These are phyloP conservation scores for Botryosphaeria agaves DNA, from an alignment of 2,329 filamentous ascomycete species.

Conservation along the genomic window DNA sequence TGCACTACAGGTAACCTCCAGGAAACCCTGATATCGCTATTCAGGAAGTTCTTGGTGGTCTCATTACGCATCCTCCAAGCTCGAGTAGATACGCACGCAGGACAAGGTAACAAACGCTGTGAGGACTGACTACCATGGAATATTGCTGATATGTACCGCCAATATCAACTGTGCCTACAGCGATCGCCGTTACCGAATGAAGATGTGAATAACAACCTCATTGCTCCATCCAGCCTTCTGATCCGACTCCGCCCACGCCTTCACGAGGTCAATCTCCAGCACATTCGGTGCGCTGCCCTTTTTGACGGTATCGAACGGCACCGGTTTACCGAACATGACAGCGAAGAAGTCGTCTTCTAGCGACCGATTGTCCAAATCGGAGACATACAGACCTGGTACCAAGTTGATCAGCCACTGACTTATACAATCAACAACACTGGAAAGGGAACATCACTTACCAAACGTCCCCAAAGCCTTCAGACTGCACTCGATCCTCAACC, in stretches of 20 bases:
- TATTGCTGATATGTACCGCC: too few relatives aligned
- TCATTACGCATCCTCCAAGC: too few relatives aligned
- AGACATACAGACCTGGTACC: conserved; percentile 58
- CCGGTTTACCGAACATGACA: conserved; percentile 51
- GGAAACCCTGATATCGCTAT: too few relatives aligned
- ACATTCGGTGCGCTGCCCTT: conserved; percentile 38
- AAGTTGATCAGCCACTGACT: not conserved
- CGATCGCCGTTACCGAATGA: conserved; percentile 20
- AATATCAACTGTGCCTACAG: too few relatives aligned
- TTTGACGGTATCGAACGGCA: conserved; percentile 49
- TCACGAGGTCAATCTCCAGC: conserved; percentile 58
- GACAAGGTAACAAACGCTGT: too few relatives aligned
- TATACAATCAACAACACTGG: not conserved
- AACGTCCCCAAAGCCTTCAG: conserved; percentile 67
- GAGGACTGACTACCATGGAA: too few relatives aligned
- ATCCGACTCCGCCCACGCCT: conserved; percentile 60
- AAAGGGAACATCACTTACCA: conserved; percentile 27
- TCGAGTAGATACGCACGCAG: too few relatives aligned
- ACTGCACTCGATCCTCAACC: conserved; percentile 46
- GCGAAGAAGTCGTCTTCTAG: conserved; percentile 54
- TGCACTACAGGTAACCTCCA: too few relatives aligned
- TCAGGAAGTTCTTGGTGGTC: too few relatives aligned
- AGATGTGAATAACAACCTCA: conserved; percentile 54
- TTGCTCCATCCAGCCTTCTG: conserved; percentile 63
- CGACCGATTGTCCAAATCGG: conserved; percentile 34